Evolutionary conservation across 2,329 filamentous ascomycete genomes (phyloP).

Genomic region (Pezicula carpinea): DNA sequence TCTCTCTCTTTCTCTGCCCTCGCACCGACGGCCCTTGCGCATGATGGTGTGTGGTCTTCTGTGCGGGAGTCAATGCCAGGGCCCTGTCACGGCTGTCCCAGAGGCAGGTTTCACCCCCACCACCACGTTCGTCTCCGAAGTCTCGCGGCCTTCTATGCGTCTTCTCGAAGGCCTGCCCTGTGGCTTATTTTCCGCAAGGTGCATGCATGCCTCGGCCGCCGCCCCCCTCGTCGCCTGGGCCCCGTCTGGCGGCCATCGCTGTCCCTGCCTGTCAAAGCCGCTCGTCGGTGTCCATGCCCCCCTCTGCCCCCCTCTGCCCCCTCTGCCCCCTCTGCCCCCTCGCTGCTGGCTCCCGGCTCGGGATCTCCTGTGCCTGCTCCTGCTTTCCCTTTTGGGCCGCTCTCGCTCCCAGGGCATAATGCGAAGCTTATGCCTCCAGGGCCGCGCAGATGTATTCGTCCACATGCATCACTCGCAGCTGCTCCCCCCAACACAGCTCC

Average conservation of each 20-base stretch:
- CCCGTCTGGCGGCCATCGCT: conserved; percentile 1
- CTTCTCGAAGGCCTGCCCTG: conserved; percentile 20
- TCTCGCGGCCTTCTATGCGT: conserved; percentile 23
- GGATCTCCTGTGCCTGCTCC: conserved; percentile 16
- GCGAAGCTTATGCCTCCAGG: conserved; percentile 14
- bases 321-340: conserved; percentile 1
- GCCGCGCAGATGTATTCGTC: conserved; percentile 12
- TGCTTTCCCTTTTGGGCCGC: conserved; percentile 17
- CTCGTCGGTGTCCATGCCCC: conserved; percentile 10
- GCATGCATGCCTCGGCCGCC: background rate
- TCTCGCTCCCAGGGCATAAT: conserved; percentile 20
- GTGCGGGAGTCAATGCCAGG: background rate
- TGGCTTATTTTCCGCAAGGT: conserved; percentile 2
- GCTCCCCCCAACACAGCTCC: conserved; percentile 33
- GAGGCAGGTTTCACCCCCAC: conserved; percentile 2
- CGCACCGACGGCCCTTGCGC: background rate
- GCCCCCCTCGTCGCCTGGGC: background rate
- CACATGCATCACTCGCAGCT: conserved; percentile 18
- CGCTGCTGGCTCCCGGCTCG: conserved; percentile 12
- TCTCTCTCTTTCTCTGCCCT: too few relatives aligned
- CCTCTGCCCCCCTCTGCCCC: background rate
- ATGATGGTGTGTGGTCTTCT: background rate
- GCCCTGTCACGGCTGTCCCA: background rate
- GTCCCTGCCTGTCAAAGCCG: conserved; percentile 10
- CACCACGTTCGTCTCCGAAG: conserved; percentile 10